Evolutionary conservation across 2,329 filamentous ascomycete species (phyloP), one percentile per base, ranked within the genome.

Genomic region (Xylaria sp.): DNA sequence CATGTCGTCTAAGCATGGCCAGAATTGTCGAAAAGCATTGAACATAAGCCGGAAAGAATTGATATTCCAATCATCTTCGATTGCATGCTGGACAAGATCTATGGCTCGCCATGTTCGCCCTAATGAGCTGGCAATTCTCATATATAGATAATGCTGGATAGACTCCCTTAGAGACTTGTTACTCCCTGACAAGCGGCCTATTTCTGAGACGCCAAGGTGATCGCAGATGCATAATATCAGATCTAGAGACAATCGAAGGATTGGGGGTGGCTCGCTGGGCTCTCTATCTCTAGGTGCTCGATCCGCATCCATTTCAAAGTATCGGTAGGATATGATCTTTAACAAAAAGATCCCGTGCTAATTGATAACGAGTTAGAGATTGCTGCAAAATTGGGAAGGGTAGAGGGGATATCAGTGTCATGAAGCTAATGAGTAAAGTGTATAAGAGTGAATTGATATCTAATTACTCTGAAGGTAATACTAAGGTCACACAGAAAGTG

Each of bases 101-200:
- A 2, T 11, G 20, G 20, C 46, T 11, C 23, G 4, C 7, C 10
- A 4, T 4, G 1, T 17, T 1, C 11, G 1, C 3, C 4, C 1
- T 23, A 2, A 4, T 4, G 3, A 3, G 11, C 5, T 36, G 7
- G 31, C 31, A 17, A 6, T 5, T 17, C 11, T 36, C 11, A 33
- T 33, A 11, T 56, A 56, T 4, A 56, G 3, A n/a, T 38, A 1
- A 15, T 4, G 7, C 51, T 56, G 17, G 51, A 56, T 31, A 56
- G 31, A 56, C n/a, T 1, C n/a, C 10, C 51, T 20, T 15, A 56
- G 33, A 15, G 51, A 6, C 31, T 9, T 56, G n/a, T n/a, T 56
- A 6, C 31, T 13, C 4, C 1, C 23, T 2, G 17, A n/a, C 10
- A 56, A 38, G 51, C 6, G 31, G 51, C 10, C 23, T 11, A 23